These are phyloP conservation scores for Solanum pimpinellifolium DNA, from an alignment of 257 asterid genomes.

Conservation along the genomic window DNA sequence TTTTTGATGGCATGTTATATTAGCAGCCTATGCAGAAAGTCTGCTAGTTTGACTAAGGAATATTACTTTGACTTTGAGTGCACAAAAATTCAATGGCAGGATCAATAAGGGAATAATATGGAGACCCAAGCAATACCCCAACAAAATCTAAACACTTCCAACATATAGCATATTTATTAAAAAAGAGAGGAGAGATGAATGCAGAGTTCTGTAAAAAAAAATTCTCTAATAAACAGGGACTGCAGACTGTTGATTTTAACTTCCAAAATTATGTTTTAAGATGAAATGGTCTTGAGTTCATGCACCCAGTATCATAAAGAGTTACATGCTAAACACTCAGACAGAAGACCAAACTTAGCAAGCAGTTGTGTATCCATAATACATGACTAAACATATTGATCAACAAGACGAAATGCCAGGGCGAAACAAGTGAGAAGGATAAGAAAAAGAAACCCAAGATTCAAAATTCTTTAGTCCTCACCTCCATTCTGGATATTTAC, in stretches of 20 bases:
- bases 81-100: background rate
- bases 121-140: background rate
- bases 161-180: background rate
- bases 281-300: background rate
- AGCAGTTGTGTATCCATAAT: background rate
- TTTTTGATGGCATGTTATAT: background rate
- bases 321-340: background rate
- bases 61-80: background rate
- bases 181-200: background rate
- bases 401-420: background rate
- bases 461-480: conserved; percentile 7
- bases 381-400: background rate
- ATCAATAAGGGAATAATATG: background rate
- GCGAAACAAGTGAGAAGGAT: background rate
- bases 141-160: background rate
- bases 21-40: background rate
- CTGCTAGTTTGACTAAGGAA: background rate
- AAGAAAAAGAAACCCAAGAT: background rate
- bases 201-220: background rate
- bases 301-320: background rate
- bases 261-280: background rate
- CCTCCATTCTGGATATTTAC: conserved; percentile 58
- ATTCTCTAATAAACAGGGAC: background rate
- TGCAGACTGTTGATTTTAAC: background rate
- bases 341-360: background rate